Evolutionary conservation across 2,329 filamentous ascomycete genomes (phyloP), one percentile per base, ranked within the genome.

Genomic region (Botrytis squamosa): DNA sequence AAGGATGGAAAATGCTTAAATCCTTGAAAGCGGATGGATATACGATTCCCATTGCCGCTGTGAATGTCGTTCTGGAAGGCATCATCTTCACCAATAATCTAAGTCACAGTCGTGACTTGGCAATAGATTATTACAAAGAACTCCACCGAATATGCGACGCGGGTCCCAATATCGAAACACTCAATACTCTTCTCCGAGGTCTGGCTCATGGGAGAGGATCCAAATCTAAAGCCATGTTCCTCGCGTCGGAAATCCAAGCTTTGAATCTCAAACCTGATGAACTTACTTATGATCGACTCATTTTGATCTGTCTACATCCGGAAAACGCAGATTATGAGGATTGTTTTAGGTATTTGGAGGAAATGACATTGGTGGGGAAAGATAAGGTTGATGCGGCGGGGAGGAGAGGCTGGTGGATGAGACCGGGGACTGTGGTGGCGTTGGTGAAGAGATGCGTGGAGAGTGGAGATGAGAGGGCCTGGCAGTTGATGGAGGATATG

Each of bases 251-350:
- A 78, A 90, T 92, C 86, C 83, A 86, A 9, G 84, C 86, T 16
- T 82, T 90, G 14, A 83, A 83, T 12, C 81, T 91, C 42, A 78
- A 83, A 25, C 89, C 90, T 0, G 85, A 90, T 74, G 79, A 82
- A n/a, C 76, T 86, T 29, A 92, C 90, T 0, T 92, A 92, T 76
- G 89, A 92, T 76, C 84, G 86, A 7, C 82, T 92, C 18, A 86
- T 92, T 25, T 80, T 89, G 20, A 84, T 89, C 62, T 92, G 89
- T 77, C 76, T 88, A 7, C 52, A 73, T 4, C 29, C 57, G 5
- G 73, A 73, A 60, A 81, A 83, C 8, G 81, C 83, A 12, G 76
- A 84, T 63, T 83, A 85, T 40, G 85, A 86, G 73, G 84, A 85
- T 74, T 86, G 85, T 0, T 83, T 87, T 72, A 76, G 81, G 12